Conservation (phyloP, 1,284 basidiomycete genomes). For the Puccinia coronata region DNA sequence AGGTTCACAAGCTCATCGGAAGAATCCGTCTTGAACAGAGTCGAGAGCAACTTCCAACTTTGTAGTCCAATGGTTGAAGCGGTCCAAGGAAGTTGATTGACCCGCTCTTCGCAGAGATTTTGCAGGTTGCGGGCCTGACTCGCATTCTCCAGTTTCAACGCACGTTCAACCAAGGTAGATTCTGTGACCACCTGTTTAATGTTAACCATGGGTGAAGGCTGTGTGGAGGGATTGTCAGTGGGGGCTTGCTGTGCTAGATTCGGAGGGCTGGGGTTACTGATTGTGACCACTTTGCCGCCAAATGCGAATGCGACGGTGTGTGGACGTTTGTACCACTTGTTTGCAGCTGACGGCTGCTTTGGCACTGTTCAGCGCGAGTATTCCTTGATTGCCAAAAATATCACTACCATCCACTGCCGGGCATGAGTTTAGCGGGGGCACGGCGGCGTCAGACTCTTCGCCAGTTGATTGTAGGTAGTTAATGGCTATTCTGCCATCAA, state of each 20-base stretch:
- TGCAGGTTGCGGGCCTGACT: conserved; percentile 68
- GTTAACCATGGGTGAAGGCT: conserved; percentile 64
- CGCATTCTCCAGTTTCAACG: conserved; percentile 70
- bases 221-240: conserved; percentile 66
- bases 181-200: conserved; percentile 77
- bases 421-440: conserved; percentile 56
- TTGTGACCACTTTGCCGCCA: conserved; percentile 73
- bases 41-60: conserved; percentile 84
- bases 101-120: conserved; percentile 69
- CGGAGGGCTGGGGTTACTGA: conserved; percentile 69
- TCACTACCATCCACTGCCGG: conserved; percentile 69
- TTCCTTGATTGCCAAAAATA: conserved; percentile 72
- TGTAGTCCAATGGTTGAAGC: conserved; percentile 61
- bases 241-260: conserved; percentile 63
- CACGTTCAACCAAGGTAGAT: conserved; percentile 73
- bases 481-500: conserved; percentile 75
- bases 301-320: conserved; percentile 84
- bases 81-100: conserved; percentile 59
- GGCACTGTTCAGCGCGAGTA: conserved; percentile 59
- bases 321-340: conserved; percentile 90
- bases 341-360: conserved; percentile 71
- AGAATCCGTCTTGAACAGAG: conserved; percentile 84
- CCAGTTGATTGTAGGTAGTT: conserved; percentile 94
- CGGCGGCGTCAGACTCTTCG: conserved; percentile 60
- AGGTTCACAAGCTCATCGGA: conserved; percentile 86